These are phyloP conservation scores for Rhynchosporium graminicola DNA, from an alignment of 2,329 filamentous ascomycete genomes.

Conservation along the genomic window DNA sequence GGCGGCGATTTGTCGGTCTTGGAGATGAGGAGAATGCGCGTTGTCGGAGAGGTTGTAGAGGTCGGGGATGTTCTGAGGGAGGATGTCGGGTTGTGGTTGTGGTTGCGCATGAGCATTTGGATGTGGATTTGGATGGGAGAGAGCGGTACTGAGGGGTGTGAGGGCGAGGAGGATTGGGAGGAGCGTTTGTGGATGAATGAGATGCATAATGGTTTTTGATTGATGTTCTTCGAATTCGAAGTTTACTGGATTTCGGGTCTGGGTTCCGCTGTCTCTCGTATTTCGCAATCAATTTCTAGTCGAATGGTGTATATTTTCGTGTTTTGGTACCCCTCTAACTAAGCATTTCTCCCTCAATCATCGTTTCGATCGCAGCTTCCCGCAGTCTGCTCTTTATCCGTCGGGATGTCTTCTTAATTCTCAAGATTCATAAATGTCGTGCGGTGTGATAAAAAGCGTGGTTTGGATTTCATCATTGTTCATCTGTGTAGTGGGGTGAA, in stretches of 20 bases:
- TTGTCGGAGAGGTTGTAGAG: not conserved
- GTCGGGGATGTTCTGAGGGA: not conserved
- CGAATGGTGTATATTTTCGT: not conserved
- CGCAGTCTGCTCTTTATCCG: not conserved
- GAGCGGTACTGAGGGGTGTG: not conserved
- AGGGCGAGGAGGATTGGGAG: not conserved
- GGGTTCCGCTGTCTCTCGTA: not conserved
- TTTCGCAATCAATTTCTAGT: not conserved
- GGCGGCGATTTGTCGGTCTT: slow-evolving; percentile 19
- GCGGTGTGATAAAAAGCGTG: not conserved
- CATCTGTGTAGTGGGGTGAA: not conserved
- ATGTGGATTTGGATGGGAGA: not conserved
- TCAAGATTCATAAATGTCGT: not conserved
- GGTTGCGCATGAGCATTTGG: not conserved
- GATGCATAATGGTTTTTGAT: not conserved
- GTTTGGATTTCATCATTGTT: not conserved
- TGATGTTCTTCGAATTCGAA: not conserved
- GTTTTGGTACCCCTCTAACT: not conserved
- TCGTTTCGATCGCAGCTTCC: not conserved
- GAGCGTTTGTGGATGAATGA: slow-evolving; percentile 1
- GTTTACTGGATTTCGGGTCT: not conserved
- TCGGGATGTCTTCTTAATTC: not conserved
- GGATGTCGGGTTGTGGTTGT: not conserved
- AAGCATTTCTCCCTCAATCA: not conserved
- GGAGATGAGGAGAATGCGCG: not conserved